Percentiles rank a stretch among this genome's conserved stretches.
These are phyloP conservation scores for Neurospora crassa DNA, from an alignment of 2,329 filamentous ascomycete genomes.

Conservation along the genomic window DNA sequence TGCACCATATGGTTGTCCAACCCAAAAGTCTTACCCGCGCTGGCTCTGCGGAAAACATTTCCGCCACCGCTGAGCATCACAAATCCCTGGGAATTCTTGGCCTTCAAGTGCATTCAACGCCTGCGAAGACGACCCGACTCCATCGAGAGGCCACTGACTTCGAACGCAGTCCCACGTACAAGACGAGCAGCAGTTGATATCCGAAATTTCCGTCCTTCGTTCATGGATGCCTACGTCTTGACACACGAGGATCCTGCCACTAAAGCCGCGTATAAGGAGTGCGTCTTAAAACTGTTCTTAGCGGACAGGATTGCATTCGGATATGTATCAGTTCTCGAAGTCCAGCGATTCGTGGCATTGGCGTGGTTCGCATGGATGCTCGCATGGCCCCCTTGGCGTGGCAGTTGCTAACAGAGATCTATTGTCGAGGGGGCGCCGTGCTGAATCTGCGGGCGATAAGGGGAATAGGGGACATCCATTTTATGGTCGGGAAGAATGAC, in stretches of 20 bases:
- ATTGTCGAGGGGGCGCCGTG: background rate
- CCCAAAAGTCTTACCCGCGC: slow-evolving; percentile 38
- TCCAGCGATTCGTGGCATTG: slow-evolving; percentile 25
- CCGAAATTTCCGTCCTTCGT: slow-evolving; percentile 37
- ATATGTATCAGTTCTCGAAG: slow-evolving; percentile 23
- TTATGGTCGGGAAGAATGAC: background rate
- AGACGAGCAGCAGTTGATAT: slow-evolving; percentile 27
- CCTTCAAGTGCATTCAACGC: slow-evolving; percentile 34
- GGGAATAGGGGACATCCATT: background rate
- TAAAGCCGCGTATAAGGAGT: slow-evolving; percentile 26
- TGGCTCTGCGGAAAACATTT: slow-evolving; percentile 32
- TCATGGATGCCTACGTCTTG: slow-evolving; percentile 42
- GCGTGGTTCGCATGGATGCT: slow-evolving; percentile 25
- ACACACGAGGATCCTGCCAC: slow-evolving; percentile 19
- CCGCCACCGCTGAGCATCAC: background rate
- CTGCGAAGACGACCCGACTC: slow-evolving; percentile 32
- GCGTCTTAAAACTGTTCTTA: slow-evolving; percentile 33
- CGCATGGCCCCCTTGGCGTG: slow-evolving; percentile 6
- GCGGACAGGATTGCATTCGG: slow-evolving; percentile 33
- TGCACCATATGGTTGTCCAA: slow-evolving; percentile 48
- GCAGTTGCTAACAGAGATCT: background rate
- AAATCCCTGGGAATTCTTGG: slow-evolving; percentile 26
- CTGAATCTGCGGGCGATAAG: background rate
- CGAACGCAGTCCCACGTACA: slow-evolving; percentile 19
- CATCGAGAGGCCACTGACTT: slow-evolving; percentile 33